phyloP scores from a whole-genome alignment of 2,329 filamentous ascomycete species.

The Bertia moriformis region DNA sequence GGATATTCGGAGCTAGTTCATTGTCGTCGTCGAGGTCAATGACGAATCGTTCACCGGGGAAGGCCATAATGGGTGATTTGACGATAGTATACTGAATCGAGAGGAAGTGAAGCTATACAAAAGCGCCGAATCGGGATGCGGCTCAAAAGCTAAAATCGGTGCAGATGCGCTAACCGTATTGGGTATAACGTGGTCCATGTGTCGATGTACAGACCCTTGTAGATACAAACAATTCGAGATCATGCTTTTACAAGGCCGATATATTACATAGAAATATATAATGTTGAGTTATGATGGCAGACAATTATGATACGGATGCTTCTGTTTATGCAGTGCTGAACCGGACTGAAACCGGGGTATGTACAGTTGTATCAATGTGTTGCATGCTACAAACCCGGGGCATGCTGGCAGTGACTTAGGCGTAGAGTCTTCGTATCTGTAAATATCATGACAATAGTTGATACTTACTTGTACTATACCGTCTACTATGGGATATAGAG shows the following conservation, averaged over 20 bases:
- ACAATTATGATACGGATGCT: neutral
- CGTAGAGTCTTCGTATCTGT: no score
- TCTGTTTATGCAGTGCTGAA: neutral
- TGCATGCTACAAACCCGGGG: no score
- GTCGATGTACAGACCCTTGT: no score
- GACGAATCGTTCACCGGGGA: conserved; percentile 38
- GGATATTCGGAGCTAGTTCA: neutral
- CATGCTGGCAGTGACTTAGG: no score
- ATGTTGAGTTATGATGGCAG: neutral
- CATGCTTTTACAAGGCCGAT: neutral
- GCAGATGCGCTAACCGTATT: neutral
- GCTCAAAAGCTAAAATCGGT: neutral
- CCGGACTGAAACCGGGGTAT: no score
- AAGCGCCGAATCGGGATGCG: no score
- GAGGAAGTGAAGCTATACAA: no score
- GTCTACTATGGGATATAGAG: no score
- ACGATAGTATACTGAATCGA: no score
- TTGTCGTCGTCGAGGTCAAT: conserved; percentile 30
- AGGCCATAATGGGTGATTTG: conserved; percentile 18
- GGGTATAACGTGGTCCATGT: neutral
- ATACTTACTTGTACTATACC: no score
- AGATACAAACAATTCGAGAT: neutral
- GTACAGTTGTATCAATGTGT: no score
- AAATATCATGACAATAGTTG: no score
- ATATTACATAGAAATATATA: neutral